Conservation (phyloP, 331 rosid genomes). For the Spiraea crenata region DNA sequence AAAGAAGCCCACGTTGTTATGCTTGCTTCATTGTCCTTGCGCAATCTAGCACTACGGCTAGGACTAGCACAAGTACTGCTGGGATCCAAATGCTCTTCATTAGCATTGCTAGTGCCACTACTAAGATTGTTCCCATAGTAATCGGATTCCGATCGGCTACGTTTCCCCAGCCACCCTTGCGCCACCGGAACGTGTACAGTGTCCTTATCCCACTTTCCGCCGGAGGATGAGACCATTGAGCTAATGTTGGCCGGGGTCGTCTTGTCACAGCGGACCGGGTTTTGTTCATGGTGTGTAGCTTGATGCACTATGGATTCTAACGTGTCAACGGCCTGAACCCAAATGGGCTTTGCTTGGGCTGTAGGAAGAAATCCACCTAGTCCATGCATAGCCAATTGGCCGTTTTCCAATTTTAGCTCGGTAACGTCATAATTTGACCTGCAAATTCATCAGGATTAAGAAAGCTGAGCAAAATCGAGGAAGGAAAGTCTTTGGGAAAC, state of each 20-base stretch:
- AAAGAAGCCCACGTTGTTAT: slow-evolving; percentile 46
- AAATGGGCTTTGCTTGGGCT: slow-evolving; percentile 36
- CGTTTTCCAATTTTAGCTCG: slow-evolving; percentile 54
- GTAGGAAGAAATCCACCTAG: slow-evolving; percentile 35
- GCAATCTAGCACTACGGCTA: slow-evolving; percentile 30
- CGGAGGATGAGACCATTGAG: slow-evolving; percentile 30
- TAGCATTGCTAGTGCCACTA: slow-evolving; percentile 13
- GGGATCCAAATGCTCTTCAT: slow-evolving; percentile 34
- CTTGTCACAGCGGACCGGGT: slow-evolving; percentile 12
- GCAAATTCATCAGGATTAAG: neutral
- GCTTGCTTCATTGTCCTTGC: slow-evolving; percentile 38
- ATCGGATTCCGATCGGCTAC: slow-evolving; percentile 30
- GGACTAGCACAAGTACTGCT: slow-evolving; percentile 40
- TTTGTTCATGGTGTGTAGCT: slow-evolving; percentile 42
- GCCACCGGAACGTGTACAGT: slow-evolving; percentile 7
- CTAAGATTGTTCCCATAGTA: slow-evolving; percentile 25
- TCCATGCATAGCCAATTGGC: slow-evolving; percentile 49
- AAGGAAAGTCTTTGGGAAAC: no score
- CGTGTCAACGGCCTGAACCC: slow-evolving; percentile 48
- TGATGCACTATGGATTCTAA: slow-evolving; percentile 66
- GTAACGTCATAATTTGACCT: slow-evolving; percentile 44
- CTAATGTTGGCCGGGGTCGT: slow-evolving; percentile 9
- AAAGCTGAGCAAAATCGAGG: no score
- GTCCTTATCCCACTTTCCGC: slow-evolving; percentile 24
- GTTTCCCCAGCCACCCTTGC: slow-evolving; percentile 19